Evolutionary conservation across 2,329 filamentous ascomycete species (phyloP), one percentile per base, ranked within the genome.

Genomic region (Penicillium sp.): DNA sequence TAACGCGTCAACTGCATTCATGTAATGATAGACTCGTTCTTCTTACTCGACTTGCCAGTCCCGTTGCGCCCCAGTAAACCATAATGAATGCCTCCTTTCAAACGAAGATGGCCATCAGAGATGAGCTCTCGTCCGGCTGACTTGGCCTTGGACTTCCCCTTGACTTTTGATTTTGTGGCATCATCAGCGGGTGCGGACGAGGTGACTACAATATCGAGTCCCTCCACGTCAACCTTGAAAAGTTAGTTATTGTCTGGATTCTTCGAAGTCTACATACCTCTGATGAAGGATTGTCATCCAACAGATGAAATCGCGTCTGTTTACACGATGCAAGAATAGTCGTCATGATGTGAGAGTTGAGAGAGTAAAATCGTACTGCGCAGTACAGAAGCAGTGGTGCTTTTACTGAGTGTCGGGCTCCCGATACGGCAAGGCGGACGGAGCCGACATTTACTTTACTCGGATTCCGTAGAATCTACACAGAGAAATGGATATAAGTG

Each of bases 41-140:
- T 32, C 62, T 20, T 69, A 86, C 83, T 92, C 3, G 87, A 91
- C 65, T 95, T 95, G 5, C 89, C 89, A 1, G 84, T 86, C 0
- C 89, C 89, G 69, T 95, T 95, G 6, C 87, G 79, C 0, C 89
- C 89, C 18, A 92, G 76, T 1, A 95, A 74, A 0, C 88, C 88
- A 74, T 95, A 95, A 53, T 87, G 79, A 40, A 83, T 77, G 0
- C 87, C 85, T 43, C 83, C 81, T 56, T 92, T 88, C 3, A 95
- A 72, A 23, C 83, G 81, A 31, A 95, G 71, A 49, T 83, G 83
- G 1, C 86, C 86, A 65, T 86, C 81, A 8, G 75, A 75, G 3
- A 95, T 75, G 5, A 95, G 80, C 65, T 93, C 88, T 42, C 58
- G 55, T 60, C 74, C 66, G 62, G 78, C 53, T 61, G 67, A 58